Conservation (phyloP, 768 basidiomycete species). For the Cystobasidium onofrii region DNA sequence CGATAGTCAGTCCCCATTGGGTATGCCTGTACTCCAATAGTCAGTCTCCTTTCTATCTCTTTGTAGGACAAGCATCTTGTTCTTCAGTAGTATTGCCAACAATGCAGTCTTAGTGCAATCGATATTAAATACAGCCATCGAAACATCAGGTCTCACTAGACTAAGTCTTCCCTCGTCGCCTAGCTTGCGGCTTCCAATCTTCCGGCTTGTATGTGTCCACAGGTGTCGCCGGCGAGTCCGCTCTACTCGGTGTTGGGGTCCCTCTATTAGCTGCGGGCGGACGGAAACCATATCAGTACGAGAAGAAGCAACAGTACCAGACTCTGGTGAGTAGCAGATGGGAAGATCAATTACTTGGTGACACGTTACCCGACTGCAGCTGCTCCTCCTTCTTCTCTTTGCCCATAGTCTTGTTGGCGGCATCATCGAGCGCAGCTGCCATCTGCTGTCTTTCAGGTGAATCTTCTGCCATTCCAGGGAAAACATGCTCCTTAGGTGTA, state of each 20-base stretch:
- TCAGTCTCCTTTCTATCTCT: too few relatives aligned
- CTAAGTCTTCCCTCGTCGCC: not conserved
- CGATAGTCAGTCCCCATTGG: too few relatives aligned
- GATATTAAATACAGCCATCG: not conserved
- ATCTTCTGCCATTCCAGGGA: slow-evolving; percentile 25
- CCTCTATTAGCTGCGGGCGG: not conserved
- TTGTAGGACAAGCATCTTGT: too few relatives aligned
- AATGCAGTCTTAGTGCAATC: not conserved
- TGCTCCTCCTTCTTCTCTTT: slow-evolving; percentile 27
- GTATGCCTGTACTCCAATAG: too few relatives aligned
- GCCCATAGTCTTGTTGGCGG: slow-evolving; percentile 13
- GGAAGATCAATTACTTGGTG: not conserved
- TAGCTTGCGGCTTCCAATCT: slow-evolving; percentile 21
- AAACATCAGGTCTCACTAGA: not conserved
- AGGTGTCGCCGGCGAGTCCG: slow-evolving; percentile 20
- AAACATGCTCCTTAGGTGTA: slow-evolving; percentile 12
- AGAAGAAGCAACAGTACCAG: not conserved
- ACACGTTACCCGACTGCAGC: not conserved
- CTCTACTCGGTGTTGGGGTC: not conserved
- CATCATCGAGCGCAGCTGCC: slow-evolving; percentile 21
- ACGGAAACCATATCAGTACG: not conserved
- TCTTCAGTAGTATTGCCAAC: not conserved
- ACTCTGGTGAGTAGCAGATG: not conserved
- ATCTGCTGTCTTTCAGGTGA: slow-evolving; percentile 26
- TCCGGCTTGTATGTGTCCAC: slow-evolving; percentile 8